A percentile compares a stretch with the other conserved stretches of the same genome.
These are phyloP conservation scores for Ophidiomyces ophidiicola DNA, from an alignment of 2,329 filamentous ascomycete genomes.

Conservation along the genomic window DNA sequence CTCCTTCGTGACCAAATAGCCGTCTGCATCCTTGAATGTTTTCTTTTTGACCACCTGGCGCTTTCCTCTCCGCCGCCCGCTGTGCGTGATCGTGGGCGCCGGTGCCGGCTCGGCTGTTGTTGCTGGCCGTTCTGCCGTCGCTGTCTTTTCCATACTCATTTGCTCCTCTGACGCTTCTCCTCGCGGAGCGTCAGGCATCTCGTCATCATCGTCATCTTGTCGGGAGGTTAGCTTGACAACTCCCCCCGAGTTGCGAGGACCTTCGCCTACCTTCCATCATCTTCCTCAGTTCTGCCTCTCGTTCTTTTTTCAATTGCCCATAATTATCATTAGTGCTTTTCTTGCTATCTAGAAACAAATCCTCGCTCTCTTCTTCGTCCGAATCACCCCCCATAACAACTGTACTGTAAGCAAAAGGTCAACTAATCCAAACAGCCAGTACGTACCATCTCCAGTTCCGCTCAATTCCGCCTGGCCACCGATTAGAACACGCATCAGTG, in stretches of 20 bases:
- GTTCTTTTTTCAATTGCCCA: conserved; percentile 45
- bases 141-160: conserved; percentile 15
- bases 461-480: conserved; percentile 24
- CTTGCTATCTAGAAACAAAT: conserved; percentile 35
- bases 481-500: no score
- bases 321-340: conserved; percentile 28
- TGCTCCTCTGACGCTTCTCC: conserved; percentile 14
- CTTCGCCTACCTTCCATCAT: conserved; percentile 59
- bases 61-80: conserved; percentile 59
- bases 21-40: conserved; percentile 74
- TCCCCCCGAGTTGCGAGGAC: conserved; percentile 17
- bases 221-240: conserved; percentile 8
- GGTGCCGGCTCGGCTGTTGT: conserved; percentile 32
- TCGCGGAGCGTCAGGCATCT: conserved; percentile 45
- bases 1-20: conserved; percentile 80
- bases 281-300: conserved; percentile 52
- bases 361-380: conserved; percentile 46
- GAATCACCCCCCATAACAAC: conserved; percentile 39
- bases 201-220: conserved; percentile 46
- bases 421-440: not conserved
- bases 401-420: conserved; percentile 17
- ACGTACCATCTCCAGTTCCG: conserved; percentile 40
- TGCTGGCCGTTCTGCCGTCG: conserved; percentile 12
- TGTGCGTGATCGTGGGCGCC: conserved; percentile 26
- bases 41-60: conserved; percentile 78